Percentiles rank a stretch among this genome's conserved stretches.
These are phyloP conservation scores for Nidula microcarpa DNA, from an alignment of 768 basidiomycete species.

Conservation along the genomic window DNA sequence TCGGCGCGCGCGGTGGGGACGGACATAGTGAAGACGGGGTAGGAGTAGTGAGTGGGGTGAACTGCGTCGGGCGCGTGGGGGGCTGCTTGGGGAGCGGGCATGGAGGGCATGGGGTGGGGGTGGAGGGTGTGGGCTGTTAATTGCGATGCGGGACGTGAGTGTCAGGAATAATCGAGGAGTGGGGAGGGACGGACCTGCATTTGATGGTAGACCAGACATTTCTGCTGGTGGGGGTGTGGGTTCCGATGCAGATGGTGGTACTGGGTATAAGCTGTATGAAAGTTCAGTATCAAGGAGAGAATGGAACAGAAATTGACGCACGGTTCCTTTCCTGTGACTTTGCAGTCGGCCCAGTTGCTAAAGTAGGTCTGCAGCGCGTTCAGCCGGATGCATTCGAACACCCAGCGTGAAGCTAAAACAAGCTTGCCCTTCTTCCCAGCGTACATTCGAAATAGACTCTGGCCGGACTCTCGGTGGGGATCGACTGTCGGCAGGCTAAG, in stretches of 20 bases:
- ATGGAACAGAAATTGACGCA: constrained; percentile 27
- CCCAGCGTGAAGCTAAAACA: constrained; percentile 72
- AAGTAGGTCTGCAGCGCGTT: constrained; percentile 71
- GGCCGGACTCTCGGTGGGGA: constrained; percentile 74
- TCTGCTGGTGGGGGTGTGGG: not conserved
- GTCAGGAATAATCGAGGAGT: constrained; percentile 5
- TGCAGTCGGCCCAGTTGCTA: constrained; percentile 78
- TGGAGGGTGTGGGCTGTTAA: constrained; percentile 18
- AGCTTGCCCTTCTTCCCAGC: constrained; percentile 77
- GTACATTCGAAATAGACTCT: constrained; percentile 79
- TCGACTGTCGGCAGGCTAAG: constrained; percentile 48
- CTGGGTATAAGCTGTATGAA: constrained; percentile 1
- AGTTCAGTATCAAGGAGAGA: not conserved
- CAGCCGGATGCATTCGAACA: constrained; percentile 70
- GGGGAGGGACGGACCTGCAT: not conserved
- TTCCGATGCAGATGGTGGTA: constrained; percentile 1
- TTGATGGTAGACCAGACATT: not conserved
- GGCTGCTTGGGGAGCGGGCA: constrained; percentile 9
- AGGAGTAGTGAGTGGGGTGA: constrained; percentile 22
- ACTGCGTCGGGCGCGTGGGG: constrained; percentile 12
- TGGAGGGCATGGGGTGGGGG: constrained; percentile 9
- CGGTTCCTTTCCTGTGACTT: constrained; percentile 73
- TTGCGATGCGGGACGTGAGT: constrained; percentile 1
- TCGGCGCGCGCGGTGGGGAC: constrained; percentile 42
- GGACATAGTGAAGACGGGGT: constrained; percentile 25